Evolutionary conservation across 129 eudicot genomes (phyloP).

Genomic region (Mikania micrantha): DNA sequence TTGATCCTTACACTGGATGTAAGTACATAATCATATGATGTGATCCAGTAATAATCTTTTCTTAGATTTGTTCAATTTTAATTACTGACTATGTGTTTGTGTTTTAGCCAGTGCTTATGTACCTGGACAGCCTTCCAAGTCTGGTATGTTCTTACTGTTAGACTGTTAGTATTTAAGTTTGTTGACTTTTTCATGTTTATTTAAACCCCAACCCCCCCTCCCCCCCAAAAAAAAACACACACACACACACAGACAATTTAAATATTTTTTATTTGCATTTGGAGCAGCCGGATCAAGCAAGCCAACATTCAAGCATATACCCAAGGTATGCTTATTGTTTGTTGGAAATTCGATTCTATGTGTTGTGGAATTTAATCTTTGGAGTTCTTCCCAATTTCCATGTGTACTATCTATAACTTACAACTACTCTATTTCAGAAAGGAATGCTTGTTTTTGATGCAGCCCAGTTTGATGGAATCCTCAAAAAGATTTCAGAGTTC

Average conservation of each 20-base stretch:
- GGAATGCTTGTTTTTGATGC: constrained; percentile 92
- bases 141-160: constrained; percentile 39
- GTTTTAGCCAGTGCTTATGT: constrained; percentile 88
- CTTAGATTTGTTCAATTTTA: neutral
- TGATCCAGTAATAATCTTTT: neutral
- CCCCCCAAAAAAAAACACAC: too few relatives aligned
- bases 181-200: constrained; percentile 8
- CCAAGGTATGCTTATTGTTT: constrained; percentile 56
- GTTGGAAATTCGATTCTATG: too few relatives aligned
- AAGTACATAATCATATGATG: constrained; percentile 22
- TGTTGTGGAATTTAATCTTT: constrained; percentile 9
- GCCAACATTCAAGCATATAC: constrained; percentile 85
- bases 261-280: too few relatives aligned
- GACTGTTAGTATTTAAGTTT: neutral
- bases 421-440: constrained; percentile 53
- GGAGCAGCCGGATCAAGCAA: constrained; percentile 43
- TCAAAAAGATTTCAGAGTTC: constrained; percentile 82
- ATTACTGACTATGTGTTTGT: constrained; percentile 4
- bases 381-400: neutral
- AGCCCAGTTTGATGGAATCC: constrained; percentile 95
- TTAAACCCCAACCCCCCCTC: too few relatives aligned
- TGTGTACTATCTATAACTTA: neutral
- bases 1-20: constrained; percentile 97
- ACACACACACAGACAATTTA: too few relatives aligned
- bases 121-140: constrained; percentile 70